Evolutionary conservation across 345 rosid genomes (phyloP).

Genomic region (Clausena lansium): DNA sequence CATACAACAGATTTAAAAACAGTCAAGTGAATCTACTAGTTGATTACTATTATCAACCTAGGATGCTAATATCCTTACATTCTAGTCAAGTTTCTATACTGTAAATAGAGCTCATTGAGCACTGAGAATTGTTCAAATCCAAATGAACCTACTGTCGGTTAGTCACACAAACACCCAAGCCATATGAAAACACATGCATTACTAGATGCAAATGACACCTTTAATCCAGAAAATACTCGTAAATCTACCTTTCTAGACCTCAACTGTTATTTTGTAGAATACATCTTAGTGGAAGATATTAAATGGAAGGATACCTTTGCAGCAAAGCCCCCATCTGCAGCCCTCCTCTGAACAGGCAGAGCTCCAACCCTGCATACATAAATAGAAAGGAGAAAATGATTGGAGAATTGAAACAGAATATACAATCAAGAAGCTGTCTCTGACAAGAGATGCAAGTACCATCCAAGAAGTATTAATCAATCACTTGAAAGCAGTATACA

Average conservation of each 20-base stretch:
- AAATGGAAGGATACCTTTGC: constrained; percentile 50
- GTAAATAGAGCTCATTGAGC: not conserved
- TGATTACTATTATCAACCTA: not conserved
- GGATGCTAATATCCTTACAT: not conserved
- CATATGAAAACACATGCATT: not conserved
- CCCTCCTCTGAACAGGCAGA: constrained; percentile 39
- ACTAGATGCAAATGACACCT: not conserved
- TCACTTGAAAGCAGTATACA: not conserved
- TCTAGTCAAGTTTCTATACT: not conserved
- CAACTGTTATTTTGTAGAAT: not conserved
- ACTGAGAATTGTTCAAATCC: not conserved
- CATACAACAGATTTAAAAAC: not conserved
- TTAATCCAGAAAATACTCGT: not conserved
- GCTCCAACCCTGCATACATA: constrained; percentile 49
- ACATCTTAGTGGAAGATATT: not conserved
- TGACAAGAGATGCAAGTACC: not conserved
- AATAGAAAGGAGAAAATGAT: constrained; percentile 12
- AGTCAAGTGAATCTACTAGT: not conserved
- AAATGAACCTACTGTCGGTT: not conserved
- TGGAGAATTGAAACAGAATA: constrained; percentile 2
- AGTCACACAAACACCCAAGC: not conserved
- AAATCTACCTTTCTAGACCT: not conserved
- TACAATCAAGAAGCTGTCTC: constrained; percentile 4
- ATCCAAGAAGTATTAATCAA: not conserved
- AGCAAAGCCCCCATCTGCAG: constrained; percentile 34